Evolutionary conservation across 768 basidiomycete genomes (phyloP).

Genomic region (Hygrocybe punicea): DNA sequence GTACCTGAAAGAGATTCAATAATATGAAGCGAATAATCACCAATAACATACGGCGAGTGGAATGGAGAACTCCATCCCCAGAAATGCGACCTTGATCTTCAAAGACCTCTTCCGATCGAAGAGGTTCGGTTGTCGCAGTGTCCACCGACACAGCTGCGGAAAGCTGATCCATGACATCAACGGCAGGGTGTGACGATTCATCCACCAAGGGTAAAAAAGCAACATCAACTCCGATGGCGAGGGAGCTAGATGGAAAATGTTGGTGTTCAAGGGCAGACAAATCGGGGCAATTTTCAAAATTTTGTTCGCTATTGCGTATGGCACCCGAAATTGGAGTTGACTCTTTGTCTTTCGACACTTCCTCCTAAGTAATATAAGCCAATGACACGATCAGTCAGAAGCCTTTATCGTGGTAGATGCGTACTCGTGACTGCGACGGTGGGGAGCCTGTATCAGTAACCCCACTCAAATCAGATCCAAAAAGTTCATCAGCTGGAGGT

Average conservation of each 20-base stretch:
- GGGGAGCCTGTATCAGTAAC: conserved; percentile 31
- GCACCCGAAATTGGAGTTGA: not conserved
- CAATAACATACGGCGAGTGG: too few species aligned
- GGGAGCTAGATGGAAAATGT: too few species aligned
- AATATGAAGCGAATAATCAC: too few species aligned
- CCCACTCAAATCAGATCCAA: conserved; percentile 36
- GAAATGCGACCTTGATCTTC: conserved; percentile 24
- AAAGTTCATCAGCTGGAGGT: conserved; percentile 25
- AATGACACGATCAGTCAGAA: not conserved
- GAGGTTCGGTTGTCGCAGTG: conserved; percentile 8
- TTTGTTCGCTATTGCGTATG: not conserved
- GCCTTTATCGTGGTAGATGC: not conserved
- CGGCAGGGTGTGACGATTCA: too few species aligned
- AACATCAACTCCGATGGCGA: too few species aligned
- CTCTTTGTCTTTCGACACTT: not conserved
- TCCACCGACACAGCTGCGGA: too few species aligned
- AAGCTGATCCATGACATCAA: too few species aligned
- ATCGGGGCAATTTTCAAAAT: not conserved
- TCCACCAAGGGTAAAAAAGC: too few species aligned
- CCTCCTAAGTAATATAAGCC: not conserved
- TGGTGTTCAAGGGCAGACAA: not conserved
- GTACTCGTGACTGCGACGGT: conserved; percentile 23
- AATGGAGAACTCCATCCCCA: conserved; percentile 5
- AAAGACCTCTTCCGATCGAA: conserved; percentile 15
- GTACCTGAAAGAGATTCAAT: not conserved